A percentile compares a stretch with the other conserved stretches of the same genome.
These are phyloP conservation scores for Plasmodium yoelii DNA, from an alignment of 169 alveolate genomes.

Conservation along the genomic window DNA sequence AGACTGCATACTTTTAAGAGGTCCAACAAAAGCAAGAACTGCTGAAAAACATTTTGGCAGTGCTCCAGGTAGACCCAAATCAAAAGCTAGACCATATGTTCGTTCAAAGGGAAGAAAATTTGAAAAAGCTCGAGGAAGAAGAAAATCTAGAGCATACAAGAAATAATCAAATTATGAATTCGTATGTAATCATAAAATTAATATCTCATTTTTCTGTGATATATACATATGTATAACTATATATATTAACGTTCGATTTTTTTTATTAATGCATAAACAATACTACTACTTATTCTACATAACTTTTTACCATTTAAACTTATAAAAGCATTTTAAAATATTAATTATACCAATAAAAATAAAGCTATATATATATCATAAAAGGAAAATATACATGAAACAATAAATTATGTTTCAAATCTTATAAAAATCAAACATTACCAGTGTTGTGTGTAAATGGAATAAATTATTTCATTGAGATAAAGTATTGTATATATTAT, in stretches of 20 bases:
- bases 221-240: constrained; percentile 1
- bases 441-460: too few species aligned
- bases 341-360: neutral
- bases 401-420: too few species aligned
- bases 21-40: constrained; percentile 95
- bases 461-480: too few species aligned
- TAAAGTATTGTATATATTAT: too few species aligned
- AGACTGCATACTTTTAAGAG: constrained; percentile 95
- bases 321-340: constrained; percentile 16
- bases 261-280: constrained; percentile 30
- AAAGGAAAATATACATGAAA: too few species aligned
- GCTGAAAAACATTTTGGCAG: constrained; percentile 97
- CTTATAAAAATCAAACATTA: too few species aligned
- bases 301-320: constrained; percentile 8
- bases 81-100: constrained; percentile 93
- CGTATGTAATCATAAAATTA: constrained; percentile 17
- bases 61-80: constrained; percentile 95
- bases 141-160: constrained; percentile 93
- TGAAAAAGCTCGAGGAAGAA: constrained; percentile 95
- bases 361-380: neutral
- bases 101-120: constrained; percentile 94
- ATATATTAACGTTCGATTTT: constrained; percentile 3
- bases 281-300: constrained; percentile 6
- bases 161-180: constrained; percentile 26
- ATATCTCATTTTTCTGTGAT: constrained; percentile 71